phyloP scores from a whole-genome alignment of 768 basidiomycete species.

The Rhodotorula kratochvilovae region DNA sequence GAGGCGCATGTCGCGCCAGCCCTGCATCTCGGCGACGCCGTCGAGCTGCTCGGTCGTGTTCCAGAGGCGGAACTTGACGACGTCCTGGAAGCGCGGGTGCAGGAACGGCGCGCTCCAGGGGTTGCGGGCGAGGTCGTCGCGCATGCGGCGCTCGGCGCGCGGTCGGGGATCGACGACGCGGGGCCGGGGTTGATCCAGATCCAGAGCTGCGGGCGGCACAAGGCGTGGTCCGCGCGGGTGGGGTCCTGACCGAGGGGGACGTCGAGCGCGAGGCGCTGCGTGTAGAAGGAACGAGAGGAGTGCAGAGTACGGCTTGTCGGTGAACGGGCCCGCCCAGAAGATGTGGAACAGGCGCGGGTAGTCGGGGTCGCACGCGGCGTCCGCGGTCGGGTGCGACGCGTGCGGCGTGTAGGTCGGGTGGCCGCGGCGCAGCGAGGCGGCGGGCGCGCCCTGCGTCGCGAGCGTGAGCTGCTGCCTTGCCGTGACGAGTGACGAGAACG shows the following conservation, averaged over 20 bases:
- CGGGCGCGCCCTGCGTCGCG: neutral
- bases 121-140: conserved; percentile 65
- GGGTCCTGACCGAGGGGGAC: conserved; percentile 22
- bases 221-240: conserved; percentile 49
- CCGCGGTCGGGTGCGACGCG: conserved; percentile 7
- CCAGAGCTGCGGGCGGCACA: conserved; percentile 91
- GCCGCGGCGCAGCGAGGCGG: conserved; percentile 22
- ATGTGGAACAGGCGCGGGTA: conserved; percentile 90
- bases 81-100: conserved; percentile 82
- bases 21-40: conserved; percentile 76
- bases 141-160: conserved; percentile 75
- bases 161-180: conserved; percentile 81
- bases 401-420: conserved; percentile 49
- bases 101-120: conserved; percentile 95
- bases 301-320: conserved; percentile 96
- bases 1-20: conserved; percentile 74
- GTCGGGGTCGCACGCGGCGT: conserved; percentile 71
- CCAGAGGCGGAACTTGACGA: conserved; percentile 94
- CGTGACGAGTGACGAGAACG: conserved; percentile 21
- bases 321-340: conserved; percentile 99
- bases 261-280: conserved; percentile 78
- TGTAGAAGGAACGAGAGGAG: conserved; percentile 90
- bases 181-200: conserved; percentile 99
- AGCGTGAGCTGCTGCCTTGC: conserved; percentile 21
- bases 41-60: conserved; percentile 97